Evolutionary conservation across 2,329 filamentous ascomycete genomes (phyloP), one percentile per base, ranked within the genome.

Genomic region (Cercospora sesami): DNA sequence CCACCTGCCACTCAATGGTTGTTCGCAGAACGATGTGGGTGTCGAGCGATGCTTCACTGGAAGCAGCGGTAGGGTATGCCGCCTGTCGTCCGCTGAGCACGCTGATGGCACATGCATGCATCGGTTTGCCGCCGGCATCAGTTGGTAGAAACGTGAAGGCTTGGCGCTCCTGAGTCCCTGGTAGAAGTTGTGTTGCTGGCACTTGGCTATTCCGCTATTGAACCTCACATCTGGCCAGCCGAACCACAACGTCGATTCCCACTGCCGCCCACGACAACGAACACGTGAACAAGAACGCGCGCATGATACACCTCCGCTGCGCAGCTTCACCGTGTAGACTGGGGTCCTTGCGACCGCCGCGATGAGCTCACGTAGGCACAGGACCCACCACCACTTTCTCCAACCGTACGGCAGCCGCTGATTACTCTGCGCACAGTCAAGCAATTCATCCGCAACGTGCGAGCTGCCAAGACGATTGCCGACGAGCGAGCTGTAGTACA

Each of bases 401-500:
- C 7, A 14, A 30, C 16, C 18, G 30, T 23, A 63, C 7, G 30
- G 48, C 31, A 33, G 48, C 23, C 18, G 31, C 62, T 64, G 51
- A 64, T 33, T 10, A 39, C 28, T 14, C 26, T 33, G n/a, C 26
- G 26, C 48, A 18, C 78, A 98, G 95, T 99, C 80, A 99, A 99
- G 85, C 95, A 98, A 84, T 99, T 99, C 83, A 99, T 99, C 82
- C 94, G 95, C 80, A 98, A 97, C 83, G 95, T 99, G 79, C 93
- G 95, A 80, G 94, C 95, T 70, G 93, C 95, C 69, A 99, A 99
- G 85, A 99, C 95, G 39, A 97, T 99, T 79, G 96, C 96, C 80
- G 95, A 99, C 82, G 95, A 99, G 84, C 90, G 95, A 79, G 94
- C 95, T 63, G 95, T 99, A 66, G 96, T 99, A 72, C 95, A 98